A percentile compares a stretch with the other conserved stretches of the same genome.
Evolutionary conservation across 2,329 filamentous ascomycete genomes (phyloP).

Genomic region (Trichoderma guizhouense): DNA sequence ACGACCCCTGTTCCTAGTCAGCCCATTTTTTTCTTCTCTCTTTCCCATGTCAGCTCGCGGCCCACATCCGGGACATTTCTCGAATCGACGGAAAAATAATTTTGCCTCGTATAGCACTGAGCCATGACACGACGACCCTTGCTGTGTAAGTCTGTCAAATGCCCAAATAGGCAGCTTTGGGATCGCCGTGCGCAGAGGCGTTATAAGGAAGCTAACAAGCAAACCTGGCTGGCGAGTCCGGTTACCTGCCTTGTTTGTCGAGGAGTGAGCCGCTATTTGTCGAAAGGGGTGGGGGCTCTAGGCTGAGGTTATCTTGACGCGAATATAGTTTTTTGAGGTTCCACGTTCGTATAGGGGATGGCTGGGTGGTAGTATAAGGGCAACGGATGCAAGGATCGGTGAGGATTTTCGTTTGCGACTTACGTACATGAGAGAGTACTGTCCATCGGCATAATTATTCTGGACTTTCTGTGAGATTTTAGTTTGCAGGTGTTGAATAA

Average conservation of each 20-base stretch:
- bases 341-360: neutral
- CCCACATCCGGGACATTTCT: neutral
- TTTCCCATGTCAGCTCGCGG: neutral
- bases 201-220: neutral
- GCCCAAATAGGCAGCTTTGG: slow-evolving; percentile 3
- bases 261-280: neutral
- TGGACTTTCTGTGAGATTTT: slow-evolving; percentile 4
- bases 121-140: neutral
- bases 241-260: slow-evolving; percentile 1
- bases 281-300: neutral
- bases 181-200: neutral
- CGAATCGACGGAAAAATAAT: slow-evolving; percentile 10
- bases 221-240: neutral
- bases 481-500: neutral
- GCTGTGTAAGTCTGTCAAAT: neutral
- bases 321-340: neutral
- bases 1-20: neutral
- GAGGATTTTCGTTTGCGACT: neutral
- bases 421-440: neutral
- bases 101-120: slow-evolving; percentile 7
- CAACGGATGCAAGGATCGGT: neutral
- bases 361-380: neutral
- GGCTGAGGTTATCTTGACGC: neutral
- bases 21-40: neutral
- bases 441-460: neutral